Evolutionary conservation across 306 rosid genomes (phyloP).

Genomic region (Vigna reflexopilosa): DNA sequence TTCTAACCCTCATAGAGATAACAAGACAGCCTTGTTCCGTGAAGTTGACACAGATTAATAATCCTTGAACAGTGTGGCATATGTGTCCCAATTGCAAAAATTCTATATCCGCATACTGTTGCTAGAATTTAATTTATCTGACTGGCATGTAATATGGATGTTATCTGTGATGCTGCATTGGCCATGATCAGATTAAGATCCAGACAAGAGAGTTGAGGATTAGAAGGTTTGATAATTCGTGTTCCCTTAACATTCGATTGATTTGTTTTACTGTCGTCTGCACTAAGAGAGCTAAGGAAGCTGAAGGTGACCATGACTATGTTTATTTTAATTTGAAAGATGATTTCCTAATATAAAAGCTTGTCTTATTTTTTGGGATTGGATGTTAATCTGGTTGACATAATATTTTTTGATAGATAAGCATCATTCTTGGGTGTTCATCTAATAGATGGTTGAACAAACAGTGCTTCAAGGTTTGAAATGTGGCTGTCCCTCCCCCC

Average conservation of each 20-base stretch:
- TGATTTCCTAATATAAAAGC: neutral
- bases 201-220: neutral
- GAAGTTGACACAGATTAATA: neutral
- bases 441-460: no score
- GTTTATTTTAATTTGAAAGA: neutral
- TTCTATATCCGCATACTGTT: neutral
- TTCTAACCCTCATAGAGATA: neutral
- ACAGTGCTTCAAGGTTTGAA: no score
- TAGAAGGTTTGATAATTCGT: conserved; percentile 21
- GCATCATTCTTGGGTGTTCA: no score
- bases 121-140: neutral
- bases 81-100: neutral
- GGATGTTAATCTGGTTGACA: no score
- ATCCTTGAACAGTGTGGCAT: neutral
- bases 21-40: neutral
- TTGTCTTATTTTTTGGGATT: neutral
- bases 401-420: no score
- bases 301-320: neutral
- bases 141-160: neutral
- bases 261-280: neutral
- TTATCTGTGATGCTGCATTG: neutral
- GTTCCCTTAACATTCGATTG: neutral
- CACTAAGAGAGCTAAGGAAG: neutral
- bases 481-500: no score
- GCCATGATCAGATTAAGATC: neutral